A percentile compares a stretch with the other conserved stretches of the same genome.
Evolutionary conservation across 805 yeast species (phyloP).

Genomic region (Kodamaea leandrae): DNA sequence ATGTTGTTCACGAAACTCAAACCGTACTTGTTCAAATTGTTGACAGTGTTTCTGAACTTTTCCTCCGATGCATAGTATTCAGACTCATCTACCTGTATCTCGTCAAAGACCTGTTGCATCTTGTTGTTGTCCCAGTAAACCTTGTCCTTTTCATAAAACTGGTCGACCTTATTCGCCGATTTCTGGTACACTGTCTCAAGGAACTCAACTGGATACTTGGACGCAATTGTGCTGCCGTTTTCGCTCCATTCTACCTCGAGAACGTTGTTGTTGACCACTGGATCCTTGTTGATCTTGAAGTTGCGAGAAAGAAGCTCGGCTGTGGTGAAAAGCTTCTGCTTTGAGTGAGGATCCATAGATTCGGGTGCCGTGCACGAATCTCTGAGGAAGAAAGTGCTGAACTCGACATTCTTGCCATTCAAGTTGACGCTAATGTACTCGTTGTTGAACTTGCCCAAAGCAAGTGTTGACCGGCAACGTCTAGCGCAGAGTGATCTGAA

Average conservation of each 20-base stretch:
- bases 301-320: slow-evolving; percentile 26
- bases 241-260: slow-evolving; percentile 43
- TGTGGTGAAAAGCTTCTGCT: slow-evolving; percentile 67
- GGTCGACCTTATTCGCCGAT: slow-evolving; percentile 32
- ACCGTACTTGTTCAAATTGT: slow-evolving; percentile 54
- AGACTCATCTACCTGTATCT: slow-evolving; percentile 30
- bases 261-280: slow-evolving; percentile 28
- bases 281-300: slow-evolving; percentile 20
- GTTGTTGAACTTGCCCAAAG: slow-evolving; percentile 20
- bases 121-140: slow-evolving; percentile 40
- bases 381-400: slow-evolving; percentile 56
- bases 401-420: slow-evolving; percentile 28
- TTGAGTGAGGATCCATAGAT: slow-evolving; percentile 54
- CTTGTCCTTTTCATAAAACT: slow-evolving; percentile 32
- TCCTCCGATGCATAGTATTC: slow-evolving; percentile 32
- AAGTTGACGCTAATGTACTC: slow-evolving; percentile 24
- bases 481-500: background rate
- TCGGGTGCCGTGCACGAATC: slow-evolving; percentile 53
- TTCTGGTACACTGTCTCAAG: slow-evolving; percentile 42
- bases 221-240: slow-evolving; percentile 23
- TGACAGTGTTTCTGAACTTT: slow-evolving; percentile 38
- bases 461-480: slow-evolving; percentile 9
- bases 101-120: slow-evolving; percentile 19
- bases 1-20: slow-evolving; percentile 52
- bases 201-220: slow-evolving; percentile 45